Percentiles rank a stretch among this genome's conserved stretches.
These are phyloP conservation scores for Ogataea sp. DNA, from an alignment of 805 yeast genomes.

Conservation along the genomic window DNA sequence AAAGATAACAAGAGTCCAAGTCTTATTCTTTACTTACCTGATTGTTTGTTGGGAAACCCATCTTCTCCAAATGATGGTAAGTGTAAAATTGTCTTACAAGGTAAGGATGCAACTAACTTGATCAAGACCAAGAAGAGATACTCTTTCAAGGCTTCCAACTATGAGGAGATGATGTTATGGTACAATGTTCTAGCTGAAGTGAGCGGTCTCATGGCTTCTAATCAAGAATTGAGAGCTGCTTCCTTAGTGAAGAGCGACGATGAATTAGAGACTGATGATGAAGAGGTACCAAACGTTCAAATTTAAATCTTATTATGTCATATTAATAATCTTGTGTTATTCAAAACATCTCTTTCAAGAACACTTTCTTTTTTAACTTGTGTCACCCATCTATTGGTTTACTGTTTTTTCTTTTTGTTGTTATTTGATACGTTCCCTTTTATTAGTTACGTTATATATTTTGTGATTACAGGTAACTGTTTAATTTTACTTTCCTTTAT, in stretches of 20 bases:
- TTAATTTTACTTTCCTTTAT: not conserved
- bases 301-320: too few relatives aligned
- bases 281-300: not conserved
- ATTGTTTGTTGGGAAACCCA: slow-evolving; percentile 28
- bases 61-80: slow-evolving; percentile 24
- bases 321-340: too few relatives aligned
- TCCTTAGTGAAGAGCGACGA: slow-evolving; percentile 1
- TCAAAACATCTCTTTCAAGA: too few relatives aligned
- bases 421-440: too few relatives aligned
- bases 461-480: too few relatives aligned
- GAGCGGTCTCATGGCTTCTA: slow-evolving; percentile 13
- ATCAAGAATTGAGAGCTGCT: slow-evolving; percentile 2
- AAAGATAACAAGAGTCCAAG: slow-evolving; percentile 23
- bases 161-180: slow-evolving; percentile 40
- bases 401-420: too few relatives aligned
- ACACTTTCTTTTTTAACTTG: too few relatives aligned
- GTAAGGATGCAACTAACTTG: slow-evolving; percentile 31
- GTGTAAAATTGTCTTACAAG: slow-evolving; percentile 32
- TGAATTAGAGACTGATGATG: not conserved
- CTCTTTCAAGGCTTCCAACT: slow-evolving; percentile 34
- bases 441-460: too few relatives aligned
- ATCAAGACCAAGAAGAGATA: slow-evolving; percentile 21
- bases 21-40: not conserved
- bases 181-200: slow-evolving; percentile 28
- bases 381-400: not conserved